Evolutionary conservation across 805 yeast species (phyloP), one percentile per base, ranked within the genome.

Genomic region (Cyberlindnera mississippiensis): DNA sequence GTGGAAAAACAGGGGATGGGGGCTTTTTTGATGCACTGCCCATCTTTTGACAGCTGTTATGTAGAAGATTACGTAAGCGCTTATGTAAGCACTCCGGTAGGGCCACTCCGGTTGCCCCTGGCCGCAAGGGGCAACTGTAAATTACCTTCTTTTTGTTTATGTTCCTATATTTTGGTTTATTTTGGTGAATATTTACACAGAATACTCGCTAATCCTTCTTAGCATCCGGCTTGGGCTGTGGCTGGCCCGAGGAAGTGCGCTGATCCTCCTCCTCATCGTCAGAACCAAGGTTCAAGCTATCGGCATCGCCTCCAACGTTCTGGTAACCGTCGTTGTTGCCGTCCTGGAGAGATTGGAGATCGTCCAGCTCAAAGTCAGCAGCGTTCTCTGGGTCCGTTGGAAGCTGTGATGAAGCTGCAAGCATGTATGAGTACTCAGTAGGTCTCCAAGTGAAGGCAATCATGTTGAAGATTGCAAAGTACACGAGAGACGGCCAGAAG

Each of bases 361-460:
- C 80, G 46, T 78, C 83, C 38, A 78, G 65, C 53, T 79, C 84
- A 53, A 78, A 78, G 57, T 79, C 84, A 33, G 78, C 89, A 11
- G 76, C 85, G 28, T 76, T 81, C 44, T 72, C 74, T 48, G 83
- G 86, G 45, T 82, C 93, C 8, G 85, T 84, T 50, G 96, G 93
- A 34, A 93, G 71, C 66, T 93, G 98, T 40, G 88, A 87, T 2
- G 96, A 86, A 48, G 90, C 90, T 11, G 97, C 98, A 58, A 93
- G 76, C 78, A 95, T 82, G 57, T 90, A 85, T 44, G 96, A 89
- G 31, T 96, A 88, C 53, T 85, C 93, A 0, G 97, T 91, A 40
- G 99, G 99, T 64, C 99, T 82, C 99, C 99, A 93, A 49, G 93
- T 76, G 69, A 89, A 78, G 5, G 96, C 86, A 49, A 93, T 73